Percentiles rank a stretch among this genome's conserved stretches.
These are phyloP conservation scores for Rostrohypoxylon terebratum DNA, from an alignment of 495 filamentous ascomycete genomes.

Conservation along the genomic window DNA sequence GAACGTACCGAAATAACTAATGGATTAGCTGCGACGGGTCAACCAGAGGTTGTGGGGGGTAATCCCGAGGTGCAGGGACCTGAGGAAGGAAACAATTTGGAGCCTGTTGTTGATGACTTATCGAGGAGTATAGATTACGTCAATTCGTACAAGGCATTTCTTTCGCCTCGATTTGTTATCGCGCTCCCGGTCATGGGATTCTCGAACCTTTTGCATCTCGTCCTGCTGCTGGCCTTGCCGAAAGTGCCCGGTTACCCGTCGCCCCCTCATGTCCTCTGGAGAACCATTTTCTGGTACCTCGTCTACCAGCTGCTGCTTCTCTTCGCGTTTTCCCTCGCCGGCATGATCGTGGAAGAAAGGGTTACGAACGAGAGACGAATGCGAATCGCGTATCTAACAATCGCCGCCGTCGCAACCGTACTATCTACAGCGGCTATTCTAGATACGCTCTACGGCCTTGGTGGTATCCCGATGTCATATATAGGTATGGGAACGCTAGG, in stretches of 20 bases:
- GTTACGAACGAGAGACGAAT: slow-evolving; percentile 26
- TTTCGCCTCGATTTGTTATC: slow-evolving; percentile 42
- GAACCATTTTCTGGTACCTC: slow-evolving; percentile 41
- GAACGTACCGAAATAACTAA: slow-evolving; percentile 1
- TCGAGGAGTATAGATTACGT: slow-evolving; percentile 8
- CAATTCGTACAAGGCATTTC: slow-evolving; percentile 32
- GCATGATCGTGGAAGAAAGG: slow-evolving; percentile 43
- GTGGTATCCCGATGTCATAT: slow-evolving; percentile 45
- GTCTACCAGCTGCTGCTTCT: slow-evolving; percentile 41
- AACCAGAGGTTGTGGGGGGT: neutral
- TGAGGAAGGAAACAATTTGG: slow-evolving; percentile 14
- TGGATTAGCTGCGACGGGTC: neutral
- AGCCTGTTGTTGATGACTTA: slow-evolving; percentile 9
- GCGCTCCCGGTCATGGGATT: slow-evolving; percentile 38
- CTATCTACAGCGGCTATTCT: slow-evolving; percentile 36
- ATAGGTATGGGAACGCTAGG: slow-evolving; percentile 43
- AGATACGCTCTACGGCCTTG: slow-evolving; percentile 42
- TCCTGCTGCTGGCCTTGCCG: slow-evolving; percentile 37
- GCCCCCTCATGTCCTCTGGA: slow-evolving; percentile 35
- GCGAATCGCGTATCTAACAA: slow-evolving; percentile 30
- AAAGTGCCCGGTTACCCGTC: slow-evolving; percentile 37
- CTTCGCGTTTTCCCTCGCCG: slow-evolving; percentile 41
- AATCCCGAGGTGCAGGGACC: neutral
- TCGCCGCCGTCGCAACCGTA: slow-evolving; percentile 22
- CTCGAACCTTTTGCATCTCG: slow-evolving; percentile 38